Percentiles rank a stretch among this genome's conserved stretches.
Conservation (phyloP, 2,329 filamentous ascomycete species). For the Ceratocystis huliohia region DNA sequence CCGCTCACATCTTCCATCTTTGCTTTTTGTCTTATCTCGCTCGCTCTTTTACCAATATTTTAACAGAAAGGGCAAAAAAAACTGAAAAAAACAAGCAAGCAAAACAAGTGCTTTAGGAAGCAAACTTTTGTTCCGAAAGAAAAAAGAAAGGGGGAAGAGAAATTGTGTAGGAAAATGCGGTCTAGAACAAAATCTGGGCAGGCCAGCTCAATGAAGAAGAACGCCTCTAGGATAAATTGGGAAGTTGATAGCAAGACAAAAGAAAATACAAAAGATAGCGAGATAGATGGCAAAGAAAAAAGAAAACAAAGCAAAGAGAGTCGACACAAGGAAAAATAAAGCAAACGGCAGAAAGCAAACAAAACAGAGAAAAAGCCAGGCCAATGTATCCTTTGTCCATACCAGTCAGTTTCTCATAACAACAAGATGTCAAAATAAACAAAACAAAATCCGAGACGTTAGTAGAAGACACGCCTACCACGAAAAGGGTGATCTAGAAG, state of each 20-base stretch:
- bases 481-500: background rate
- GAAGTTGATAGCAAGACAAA: constrained; percentile 1
- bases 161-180: constrained; percentile 4
- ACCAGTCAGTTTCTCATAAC: constrained; percentile 10
- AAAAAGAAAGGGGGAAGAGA: background rate
- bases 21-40: background rate
- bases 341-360: background rate
- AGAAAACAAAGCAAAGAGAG: background rate
- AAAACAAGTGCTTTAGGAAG: background rate
- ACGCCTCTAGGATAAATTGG: constrained; percentile 1
- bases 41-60: constrained; percentile 4
- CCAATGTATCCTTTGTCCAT: constrained; percentile 13
- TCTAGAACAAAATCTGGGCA: constrained; percentile 8
- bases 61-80: background rate
- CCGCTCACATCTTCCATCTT: too few relatives aligned
- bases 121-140: constrained; percentile 9
- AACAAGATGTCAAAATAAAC: constrained; percentile 9
- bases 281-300: background rate
- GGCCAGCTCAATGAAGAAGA: constrained; percentile 11
- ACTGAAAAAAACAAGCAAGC: background rate
- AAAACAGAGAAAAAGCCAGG: constrained; percentile 3
- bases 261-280: background rate
- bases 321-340: constrained; percentile 4
- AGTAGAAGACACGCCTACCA: background rate
- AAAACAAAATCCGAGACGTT: constrained; percentile 2